A percentile compares a stretch with the other conserved stretches of the same genome.
These are phyloP conservation scores for Corylus americana DNA, from an alignment of 306 rosid species.

Conservation along the genomic window DNA sequence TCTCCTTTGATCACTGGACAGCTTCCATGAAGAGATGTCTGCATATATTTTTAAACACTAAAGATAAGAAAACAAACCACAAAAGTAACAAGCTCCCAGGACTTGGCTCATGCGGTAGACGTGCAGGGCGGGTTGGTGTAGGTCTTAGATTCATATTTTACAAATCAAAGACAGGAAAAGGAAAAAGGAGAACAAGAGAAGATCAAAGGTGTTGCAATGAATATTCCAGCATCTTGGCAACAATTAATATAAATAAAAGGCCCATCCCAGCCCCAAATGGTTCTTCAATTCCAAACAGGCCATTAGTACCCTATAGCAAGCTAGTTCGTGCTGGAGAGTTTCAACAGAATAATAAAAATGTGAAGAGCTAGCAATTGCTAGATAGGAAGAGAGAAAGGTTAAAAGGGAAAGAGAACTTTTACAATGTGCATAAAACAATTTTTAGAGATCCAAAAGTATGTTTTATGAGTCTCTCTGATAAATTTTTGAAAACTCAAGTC, in stretches of 20 bases:
- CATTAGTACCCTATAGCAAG: background rate
- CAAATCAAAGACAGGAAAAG: background rate
- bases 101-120: background rate
- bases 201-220: background rate
- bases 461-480: background rate
- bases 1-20: constrained; percentile 68
- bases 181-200: background rate
- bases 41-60: constrained; percentile 28
- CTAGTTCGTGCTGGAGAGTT: background rate
- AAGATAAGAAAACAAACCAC: background rate
- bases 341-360: background rate
- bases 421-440: background rate
- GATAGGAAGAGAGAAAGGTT: background rate
- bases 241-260: background rate
- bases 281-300: background rate
- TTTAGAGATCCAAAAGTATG: background rate
- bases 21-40: constrained; percentile 71
- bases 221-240: background rate
- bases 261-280: background rate
- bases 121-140: background rate
- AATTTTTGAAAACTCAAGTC: background rate
- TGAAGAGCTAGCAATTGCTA: background rate
- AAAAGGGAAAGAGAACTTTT: background rate
- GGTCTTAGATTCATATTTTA: background rate
- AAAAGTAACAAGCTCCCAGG: background rate